Conservation (phyloP, 179 eudicot species). For the Spergularia azorica region DNA sequence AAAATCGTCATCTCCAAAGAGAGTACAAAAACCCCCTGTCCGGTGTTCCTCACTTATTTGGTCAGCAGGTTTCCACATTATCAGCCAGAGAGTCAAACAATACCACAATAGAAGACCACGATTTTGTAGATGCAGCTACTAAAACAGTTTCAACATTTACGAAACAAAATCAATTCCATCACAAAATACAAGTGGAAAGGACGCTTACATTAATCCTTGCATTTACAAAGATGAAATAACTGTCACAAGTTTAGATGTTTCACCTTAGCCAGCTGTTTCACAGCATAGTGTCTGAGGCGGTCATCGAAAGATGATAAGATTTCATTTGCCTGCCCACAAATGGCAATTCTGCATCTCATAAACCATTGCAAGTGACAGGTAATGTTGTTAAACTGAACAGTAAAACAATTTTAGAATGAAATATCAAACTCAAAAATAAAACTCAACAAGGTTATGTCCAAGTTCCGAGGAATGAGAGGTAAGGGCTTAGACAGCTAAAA, state of each 20-base stretch:
- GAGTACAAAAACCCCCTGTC: no score
- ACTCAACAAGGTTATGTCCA: no score
- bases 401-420: no score
- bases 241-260: conserved; percentile 11
- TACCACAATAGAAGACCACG: neutral
- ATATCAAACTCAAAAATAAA: no score
- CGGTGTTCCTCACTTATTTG: no score
- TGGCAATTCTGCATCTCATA: conserved; percentile 1
- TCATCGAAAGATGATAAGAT: conserved; percentile 96
- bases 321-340: conserved; percentile 76
- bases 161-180: neutral
- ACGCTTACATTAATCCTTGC: neutral
- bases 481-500: no score
- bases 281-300: conserved; percentile 84
- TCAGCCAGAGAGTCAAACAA: no score
- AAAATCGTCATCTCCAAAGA: no score
- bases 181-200: neutral
- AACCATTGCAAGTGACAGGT: neutral
- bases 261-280: conserved; percentile 82
- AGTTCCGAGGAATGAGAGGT: no score
- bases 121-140: neutral
- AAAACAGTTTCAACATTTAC: neutral
- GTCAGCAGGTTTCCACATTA: no score
- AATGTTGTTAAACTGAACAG: neutral
- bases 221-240: neutral